Conservation (phyloP, 78 protist species). For the Chrysochromulina parva region DNA sequence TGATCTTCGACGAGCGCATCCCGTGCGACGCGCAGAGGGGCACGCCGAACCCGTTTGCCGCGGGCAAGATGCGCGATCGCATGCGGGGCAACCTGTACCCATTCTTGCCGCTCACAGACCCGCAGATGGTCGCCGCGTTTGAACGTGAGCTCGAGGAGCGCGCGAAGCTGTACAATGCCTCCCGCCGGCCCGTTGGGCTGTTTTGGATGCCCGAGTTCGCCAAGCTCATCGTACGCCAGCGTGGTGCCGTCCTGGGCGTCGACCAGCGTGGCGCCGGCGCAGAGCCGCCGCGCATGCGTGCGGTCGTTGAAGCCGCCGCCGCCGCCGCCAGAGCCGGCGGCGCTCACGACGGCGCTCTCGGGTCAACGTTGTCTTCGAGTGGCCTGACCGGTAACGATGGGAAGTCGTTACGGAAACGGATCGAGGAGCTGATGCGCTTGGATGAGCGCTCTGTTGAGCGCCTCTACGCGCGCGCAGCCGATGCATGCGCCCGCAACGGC, state of each 20-base stretch:
- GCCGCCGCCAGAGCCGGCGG: background rate
- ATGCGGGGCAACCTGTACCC: slow-evolving; percentile 8
- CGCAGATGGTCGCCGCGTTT: background rate
- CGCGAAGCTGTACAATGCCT: background rate
- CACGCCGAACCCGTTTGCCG: background rate
- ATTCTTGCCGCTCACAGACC: background rate
- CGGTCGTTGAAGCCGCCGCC: background rate
- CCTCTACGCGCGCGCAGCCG: background rate
- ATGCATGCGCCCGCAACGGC: too few relatives aligned
- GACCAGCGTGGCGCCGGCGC: too few relatives aligned
- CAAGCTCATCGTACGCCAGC: background rate
- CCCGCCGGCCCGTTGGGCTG: background rate
- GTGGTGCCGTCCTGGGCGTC: too few relatives aligned
- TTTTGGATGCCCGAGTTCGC: background rate
- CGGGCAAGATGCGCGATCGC: slow-evolving; percentile 21
- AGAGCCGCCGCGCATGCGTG: too few relatives aligned
- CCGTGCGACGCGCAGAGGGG: background rate
- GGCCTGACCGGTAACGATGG: background rate
- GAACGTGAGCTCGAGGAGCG: background rate
- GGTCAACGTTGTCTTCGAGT: too few relatives aligned
- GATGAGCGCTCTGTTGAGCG: background rate
- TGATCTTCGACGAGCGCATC: background rate
- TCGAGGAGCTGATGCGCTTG: background rate
- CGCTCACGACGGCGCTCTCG: background rate
- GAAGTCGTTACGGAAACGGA: background rate